Evolutionary conservation across 2,329 filamentous ascomycete species (phyloP), one percentile per base, ranked within the genome.

Genomic region (Pseudogymnoascus sp.): DNA sequence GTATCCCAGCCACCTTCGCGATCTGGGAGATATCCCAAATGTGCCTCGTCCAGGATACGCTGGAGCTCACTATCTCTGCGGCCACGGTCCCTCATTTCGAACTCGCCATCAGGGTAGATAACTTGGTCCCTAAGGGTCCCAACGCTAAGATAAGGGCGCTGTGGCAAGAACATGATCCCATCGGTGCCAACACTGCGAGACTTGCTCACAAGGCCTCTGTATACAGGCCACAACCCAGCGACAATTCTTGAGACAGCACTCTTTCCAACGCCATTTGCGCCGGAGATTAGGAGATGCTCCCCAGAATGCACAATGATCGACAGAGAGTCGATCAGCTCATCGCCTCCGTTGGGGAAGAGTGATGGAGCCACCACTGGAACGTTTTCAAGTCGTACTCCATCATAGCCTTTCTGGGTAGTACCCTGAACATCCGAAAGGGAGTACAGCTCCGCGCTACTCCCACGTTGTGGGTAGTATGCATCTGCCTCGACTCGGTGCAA

Each of bases 151-250:
- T 97, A 97, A 0, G 93, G 92, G 13, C 93, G 83, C 73, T 99
- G 94, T 0, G 94, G 94, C 9, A 99, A 81, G 76, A 99, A 97
- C 92, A 99, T 97, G 76, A 99, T 96, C 63, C 94, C 94, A 66
- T 97, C 93, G 64, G 87, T 82, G 39, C 92, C 92, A 41, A 84
- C 83, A 39, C 78, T 82, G 70, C 94, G 90, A 2, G 94, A 93
- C 1, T 92, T 85, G 63, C 89, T 95, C 15, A 97, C 90, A 1
- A 99, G 80, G 2, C 94, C 94, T 47, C 94, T 88, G 72, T 97
- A 99, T 0, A 95, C 89, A 0, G 94, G 95, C 94, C 95, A 99
- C 8, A 99, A 79, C 0, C 94, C 94, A 0, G 93, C 92, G 6
- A 96, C 85, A 31, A 97, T 85, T 58, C 94, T 87, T 4, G 91